phyloP scores from a whole-genome alignment of 1,284 basidiomycete genomes.

The Malassezia japonica region DNA sequence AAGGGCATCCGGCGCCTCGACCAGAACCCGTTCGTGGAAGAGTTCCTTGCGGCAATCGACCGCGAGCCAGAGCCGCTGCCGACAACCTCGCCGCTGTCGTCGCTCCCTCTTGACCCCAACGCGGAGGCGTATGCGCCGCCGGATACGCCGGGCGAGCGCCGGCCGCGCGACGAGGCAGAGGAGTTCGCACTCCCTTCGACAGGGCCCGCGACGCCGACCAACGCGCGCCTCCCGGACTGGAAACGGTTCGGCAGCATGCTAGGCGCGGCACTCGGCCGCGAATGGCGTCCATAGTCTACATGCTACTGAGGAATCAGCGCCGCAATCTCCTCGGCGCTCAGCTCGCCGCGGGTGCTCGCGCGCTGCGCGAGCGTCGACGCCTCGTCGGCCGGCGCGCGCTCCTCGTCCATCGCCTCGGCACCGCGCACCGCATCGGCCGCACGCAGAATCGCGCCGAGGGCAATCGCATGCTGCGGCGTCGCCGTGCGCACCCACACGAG shows the following conservation, averaged over 20 bases:
- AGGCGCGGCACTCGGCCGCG: slow-evolving; percentile 30
- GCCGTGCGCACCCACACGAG: slow-evolving; percentile 33
- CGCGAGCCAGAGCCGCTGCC: slow-evolving; percentile 16
- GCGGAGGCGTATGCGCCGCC: slow-evolving; percentile 19
- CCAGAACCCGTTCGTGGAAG: slow-evolving; percentile 12
- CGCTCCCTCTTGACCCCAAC: slow-evolving; percentile 50
- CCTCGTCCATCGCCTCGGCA: neutral
- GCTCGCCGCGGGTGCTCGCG: neutral
- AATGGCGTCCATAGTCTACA: slow-evolving; percentile 4
- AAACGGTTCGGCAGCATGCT: slow-evolving; percentile 39
- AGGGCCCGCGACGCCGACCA: slow-evolving; percentile 10
- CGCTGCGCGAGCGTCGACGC: slow-evolving; percentile 3
- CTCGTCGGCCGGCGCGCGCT: neutral
- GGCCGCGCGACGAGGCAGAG: neutral
- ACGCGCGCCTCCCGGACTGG: slow-evolving; percentile 32
- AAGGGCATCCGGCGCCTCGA: slow-evolving; percentile 51
- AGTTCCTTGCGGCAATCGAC: slow-evolving; percentile 12
- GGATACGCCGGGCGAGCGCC: slow-evolving; percentile 11
- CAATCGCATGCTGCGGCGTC: slow-evolving; percentile 26
- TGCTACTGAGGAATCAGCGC: neutral
- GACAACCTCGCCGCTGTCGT: slow-evolving; percentile 54
- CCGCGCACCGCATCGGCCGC: slow-evolving; percentile 18
- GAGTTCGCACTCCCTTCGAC: neutral
- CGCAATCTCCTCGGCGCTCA: slow-evolving; percentile 3
- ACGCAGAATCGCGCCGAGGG: slow-evolving; percentile 27